Base-by-base conservation (phyloP, 176 grass and related monocot species). In the Juncus inflexus region DNA sequence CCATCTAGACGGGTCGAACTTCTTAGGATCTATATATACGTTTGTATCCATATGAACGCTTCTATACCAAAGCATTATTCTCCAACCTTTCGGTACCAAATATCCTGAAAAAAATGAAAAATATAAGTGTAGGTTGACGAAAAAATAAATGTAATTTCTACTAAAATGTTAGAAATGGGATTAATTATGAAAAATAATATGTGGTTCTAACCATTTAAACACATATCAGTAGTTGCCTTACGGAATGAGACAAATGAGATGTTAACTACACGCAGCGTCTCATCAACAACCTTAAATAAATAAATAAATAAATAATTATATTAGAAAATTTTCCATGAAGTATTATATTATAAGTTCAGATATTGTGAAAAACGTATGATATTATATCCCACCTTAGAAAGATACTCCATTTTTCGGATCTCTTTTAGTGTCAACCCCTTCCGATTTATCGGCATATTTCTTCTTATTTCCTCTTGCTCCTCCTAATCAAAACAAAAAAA, bases 371-470 rank as follows among this genome's bases (percentile, higher is more conserved):
- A 14, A 39, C 10, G 47, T 53, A 4, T n/a, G 5, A 72, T 36
- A 53, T 68, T 35, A 10, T 10, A 61, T 12, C 55, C 35, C 4
- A 87, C 92, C 87, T 97, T 81, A 3, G 87, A 89, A 65, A 97
- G 92, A 76, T 91, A 97, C 12, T 81, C 83, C 92, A 97, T 97
- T 81, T 97, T 91, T 77, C 80, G 88, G 70, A 97, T 67, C 60
- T 97, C 87, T 70, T 79, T 82, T 2, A 97, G 79, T 35, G 78
- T 86, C 2, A 97, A 78, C 9, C 82, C 74, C 77, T 89, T 76
- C 55, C 89, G 87, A 7, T 12, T 79, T 12, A 79, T 42, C 3
- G 79, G 82, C 6, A 70, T 86, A 64, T 40, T 77, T 54, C 80
- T 84, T 79, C 79, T 83, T 74, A 97, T 89, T 12, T 69, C 79